phyloP scores from a whole-genome alignment of 164 flowering plant species.

The Cinnamomum chago region DNA sequence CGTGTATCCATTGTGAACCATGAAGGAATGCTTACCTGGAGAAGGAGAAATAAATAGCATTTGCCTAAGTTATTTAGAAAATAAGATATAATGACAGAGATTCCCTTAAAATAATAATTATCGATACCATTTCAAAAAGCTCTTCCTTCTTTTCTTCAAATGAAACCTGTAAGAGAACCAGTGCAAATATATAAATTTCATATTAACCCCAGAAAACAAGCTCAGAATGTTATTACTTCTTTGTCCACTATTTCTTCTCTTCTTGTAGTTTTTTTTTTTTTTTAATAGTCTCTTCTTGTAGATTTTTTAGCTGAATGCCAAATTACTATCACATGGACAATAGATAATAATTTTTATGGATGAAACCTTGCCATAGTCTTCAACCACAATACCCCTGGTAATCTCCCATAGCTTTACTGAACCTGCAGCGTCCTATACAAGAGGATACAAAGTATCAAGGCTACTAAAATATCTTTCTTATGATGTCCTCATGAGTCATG shows the following conservation, averaged over 20 bases:
- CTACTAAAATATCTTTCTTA: constrained; percentile 1
- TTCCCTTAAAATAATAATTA: not conserved
- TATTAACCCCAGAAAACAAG: not conserved
- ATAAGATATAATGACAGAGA: not conserved
- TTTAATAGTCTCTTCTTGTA: not conserved
- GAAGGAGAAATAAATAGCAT: not conserved
- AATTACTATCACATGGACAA: constrained; percentile 2
- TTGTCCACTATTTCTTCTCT: not conserved
- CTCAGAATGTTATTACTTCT: too few species aligned
- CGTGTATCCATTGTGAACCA: constrained; percentile 94
- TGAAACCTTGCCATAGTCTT: constrained; percentile 86
- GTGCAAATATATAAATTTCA: constrained; percentile 1
- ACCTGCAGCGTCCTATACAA: constrained; percentile 69
- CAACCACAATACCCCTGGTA: constrained; percentile 72
- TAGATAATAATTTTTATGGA: constrained; percentile 4
- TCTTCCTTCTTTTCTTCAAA: constrained; percentile 94
- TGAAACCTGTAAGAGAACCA: constrained; percentile 49
- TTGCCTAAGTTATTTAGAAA: not conserved
- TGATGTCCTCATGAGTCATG: not conserved
- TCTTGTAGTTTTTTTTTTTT: not conserved
- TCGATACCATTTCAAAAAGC: constrained; percentile 83
- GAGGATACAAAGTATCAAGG: not conserved
- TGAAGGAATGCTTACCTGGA: constrained; percentile 95
- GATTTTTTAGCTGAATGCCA: not conserved
- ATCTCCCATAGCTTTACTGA: constrained; percentile 94